A percentile compares a stretch with the other conserved stretches of the same genome.
Evolutionary conservation across 345 rosid genomes (phyloP).

Genomic region (Lepidium africanum): DNA sequence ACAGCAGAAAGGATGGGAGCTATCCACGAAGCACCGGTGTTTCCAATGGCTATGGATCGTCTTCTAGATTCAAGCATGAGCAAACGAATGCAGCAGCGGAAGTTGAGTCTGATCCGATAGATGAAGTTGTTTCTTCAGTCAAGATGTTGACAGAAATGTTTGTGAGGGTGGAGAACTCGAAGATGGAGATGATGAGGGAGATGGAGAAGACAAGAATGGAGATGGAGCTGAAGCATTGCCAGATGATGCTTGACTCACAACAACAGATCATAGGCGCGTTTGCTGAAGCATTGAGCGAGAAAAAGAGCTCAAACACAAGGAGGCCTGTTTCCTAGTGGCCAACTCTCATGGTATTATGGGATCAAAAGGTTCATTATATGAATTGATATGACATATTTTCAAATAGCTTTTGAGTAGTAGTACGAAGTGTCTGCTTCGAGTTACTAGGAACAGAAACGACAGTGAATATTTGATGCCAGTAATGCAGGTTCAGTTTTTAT

Average conservation of each 20-base stretch:
- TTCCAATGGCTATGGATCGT: conserved; percentile 30
- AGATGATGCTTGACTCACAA: conserved; percentile 64
- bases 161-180: conserved; percentile 58
- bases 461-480: not conserved
- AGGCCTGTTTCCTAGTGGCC: conserved; percentile 14
- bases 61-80: conserved; percentile 29
- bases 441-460: not conserved
- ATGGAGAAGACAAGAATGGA: conserved; percentile 64
- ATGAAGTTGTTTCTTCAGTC: conserved; percentile 52
- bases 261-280: conserved; percentile 45
- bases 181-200: conserved; percentile 69
- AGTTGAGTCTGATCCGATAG: conserved; percentile 37
- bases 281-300: conserved; percentile 34
- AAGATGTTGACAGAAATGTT: conserved; percentile 45
- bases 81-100: conserved; percentile 25
- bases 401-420: conserved; percentile 7
- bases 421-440: conserved; percentile 12
- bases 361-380: not conserved
- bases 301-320: conserved; percentile 33
- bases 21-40: conserved; percentile 13
- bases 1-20: conserved; percentile 15
- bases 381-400: not conserved
- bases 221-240: conserved; percentile 55
- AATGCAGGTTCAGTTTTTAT: not conserved
- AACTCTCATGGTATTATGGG: not conserved